Evolutionary conservation across 306 rosid species (phyloP), one percentile per base, ranked within the genome.

Genomic region (Prunus fruticosa): DNA sequence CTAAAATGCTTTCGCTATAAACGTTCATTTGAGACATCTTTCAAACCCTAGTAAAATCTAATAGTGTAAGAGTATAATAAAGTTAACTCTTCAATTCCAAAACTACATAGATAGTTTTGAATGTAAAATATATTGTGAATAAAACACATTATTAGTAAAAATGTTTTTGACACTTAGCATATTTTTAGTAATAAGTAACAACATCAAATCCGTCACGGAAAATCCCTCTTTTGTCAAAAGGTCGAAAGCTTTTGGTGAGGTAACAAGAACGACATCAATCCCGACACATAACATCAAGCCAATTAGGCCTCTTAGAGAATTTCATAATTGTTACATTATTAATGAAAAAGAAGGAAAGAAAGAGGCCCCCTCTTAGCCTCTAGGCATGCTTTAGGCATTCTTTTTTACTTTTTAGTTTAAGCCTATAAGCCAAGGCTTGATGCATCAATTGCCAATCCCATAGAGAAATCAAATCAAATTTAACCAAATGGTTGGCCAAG

Each of bases 281-380:
- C 69, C 58, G 71, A 64, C 82, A 52, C 41, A 76, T 57, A 74
- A 79, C 86, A 76, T 79, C 84, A 79, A 71, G 64, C 64, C 78
- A 76, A 64, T 77, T 50, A 19, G 25, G 72, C 38, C 28, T 52
- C 32, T 32, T 27, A 38, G 8, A 75, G 70, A 30, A 63, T 20
- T 63, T 47, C 78, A 57, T 15, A 46, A 34, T 41, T 53, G 27
- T 25, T 12, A 50, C 23, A 38, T 38, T 38, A 38, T 38, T 3
- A 28, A 69, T 46, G 16, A 60, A 34, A 34, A 60, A 32, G n/a
- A 25, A 45, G 15, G 12, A 15, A 73, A 65, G 2, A 58, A 43
- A 58, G 13, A 15, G 47, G 16, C 30, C 12, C 27, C 14, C 20
- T 23, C 15, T 14, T n/a, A 2, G 61, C 38, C 61, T 4, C 27